Percentiles rank a stretch among this genome's conserved stretches.
Evolutionary conservation across 305 asterid species (phyloP).

Genomic region (Fraxinus platypoda): DNA sequence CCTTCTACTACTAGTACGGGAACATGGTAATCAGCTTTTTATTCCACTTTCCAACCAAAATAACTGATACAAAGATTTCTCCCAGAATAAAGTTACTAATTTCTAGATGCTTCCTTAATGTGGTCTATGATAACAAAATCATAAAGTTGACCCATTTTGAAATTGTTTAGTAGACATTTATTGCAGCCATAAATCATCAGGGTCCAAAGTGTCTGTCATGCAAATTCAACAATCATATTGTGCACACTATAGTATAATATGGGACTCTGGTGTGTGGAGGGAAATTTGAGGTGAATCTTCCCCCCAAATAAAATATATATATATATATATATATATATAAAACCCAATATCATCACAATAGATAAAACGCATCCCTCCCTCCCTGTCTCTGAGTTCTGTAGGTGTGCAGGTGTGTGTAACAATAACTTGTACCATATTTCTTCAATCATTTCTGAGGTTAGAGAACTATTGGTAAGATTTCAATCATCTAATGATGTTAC

Average conservation of each 20-base stretch:
- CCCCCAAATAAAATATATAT: too few relatives aligned
- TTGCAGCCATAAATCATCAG: neutral
- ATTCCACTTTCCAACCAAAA: neutral
- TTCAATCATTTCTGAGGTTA: neutral
- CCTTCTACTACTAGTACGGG: constrained; percentile 11
- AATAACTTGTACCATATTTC: neutral
- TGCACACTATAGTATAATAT: too few relatives aligned
- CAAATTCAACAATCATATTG: too few relatives aligned
- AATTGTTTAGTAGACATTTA: neutral
- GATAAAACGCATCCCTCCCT: neutral
- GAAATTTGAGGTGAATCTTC: too few relatives aligned
- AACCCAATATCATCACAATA: neutral
- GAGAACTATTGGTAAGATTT: neutral
- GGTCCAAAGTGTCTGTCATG: neutral
- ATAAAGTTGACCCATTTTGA: neutral
- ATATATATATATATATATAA: too few relatives aligned
- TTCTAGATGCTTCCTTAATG: neutral
- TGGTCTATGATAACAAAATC: neutral
- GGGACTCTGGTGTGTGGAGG: too few relatives aligned
- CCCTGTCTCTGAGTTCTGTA: neutral
- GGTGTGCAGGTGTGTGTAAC: neutral
- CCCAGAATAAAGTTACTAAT: neutral
- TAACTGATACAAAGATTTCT: neutral
- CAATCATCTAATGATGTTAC: neutral
- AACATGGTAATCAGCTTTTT: neutral